These are phyloP conservation scores for Lactarius akahatsu DNA, from an alignment of 768 basidiomycete species.

Conservation along the genomic window DNA sequence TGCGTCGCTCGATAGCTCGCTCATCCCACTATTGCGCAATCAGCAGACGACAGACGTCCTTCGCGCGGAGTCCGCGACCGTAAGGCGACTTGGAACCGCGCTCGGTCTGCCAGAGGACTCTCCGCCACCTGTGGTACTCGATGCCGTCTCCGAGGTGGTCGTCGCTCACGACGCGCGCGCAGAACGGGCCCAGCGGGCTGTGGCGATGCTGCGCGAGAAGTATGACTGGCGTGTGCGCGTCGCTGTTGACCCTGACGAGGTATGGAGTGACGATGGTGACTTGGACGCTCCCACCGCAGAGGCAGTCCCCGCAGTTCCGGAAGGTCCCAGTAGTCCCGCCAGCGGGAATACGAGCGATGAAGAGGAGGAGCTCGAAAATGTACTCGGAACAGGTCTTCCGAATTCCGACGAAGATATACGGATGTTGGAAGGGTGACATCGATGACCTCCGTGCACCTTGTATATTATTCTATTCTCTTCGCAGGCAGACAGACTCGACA, in stretches of 20 bases:
- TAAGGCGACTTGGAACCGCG: conserved; percentile 59
- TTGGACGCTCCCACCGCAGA: conserved; percentile 46
- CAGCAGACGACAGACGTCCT: conserved; percentile 79
- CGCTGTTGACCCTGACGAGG: conserved; percentile 74
- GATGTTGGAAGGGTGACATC: conserved; percentile 24
- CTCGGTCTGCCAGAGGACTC: conserved; percentile 46
- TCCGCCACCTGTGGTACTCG: conserved; percentile 31
- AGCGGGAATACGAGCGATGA: conserved; percentile 28
- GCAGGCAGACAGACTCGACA: not conserved
- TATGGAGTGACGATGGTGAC: conserved; percentile 58
- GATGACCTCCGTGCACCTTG: conserved; percentile 10
- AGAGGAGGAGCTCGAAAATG: conserved; percentile 30
- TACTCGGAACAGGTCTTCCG: conserved; percentile 26
- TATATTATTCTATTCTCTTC: not conserved
- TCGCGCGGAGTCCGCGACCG: conserved; percentile 66
- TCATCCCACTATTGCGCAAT: conserved; percentile 73
- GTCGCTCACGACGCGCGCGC: conserved; percentile 72
- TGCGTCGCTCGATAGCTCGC: conserved; percentile 66
- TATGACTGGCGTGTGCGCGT: conserved; percentile 85
- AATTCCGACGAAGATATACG: conserved; percentile 27
- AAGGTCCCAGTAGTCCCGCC: conserved; percentile 55
- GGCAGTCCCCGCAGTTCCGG: conserved; percentile 74
- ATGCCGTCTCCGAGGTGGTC: conserved; percentile 45
- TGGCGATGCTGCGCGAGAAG: conserved; percentile 72
- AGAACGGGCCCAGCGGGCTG: conserved; percentile 76